phyloP scores from a whole-genome alignment of 2,329 filamentous ascomycete genomes.

The Monosporascus sp. region DNA sequence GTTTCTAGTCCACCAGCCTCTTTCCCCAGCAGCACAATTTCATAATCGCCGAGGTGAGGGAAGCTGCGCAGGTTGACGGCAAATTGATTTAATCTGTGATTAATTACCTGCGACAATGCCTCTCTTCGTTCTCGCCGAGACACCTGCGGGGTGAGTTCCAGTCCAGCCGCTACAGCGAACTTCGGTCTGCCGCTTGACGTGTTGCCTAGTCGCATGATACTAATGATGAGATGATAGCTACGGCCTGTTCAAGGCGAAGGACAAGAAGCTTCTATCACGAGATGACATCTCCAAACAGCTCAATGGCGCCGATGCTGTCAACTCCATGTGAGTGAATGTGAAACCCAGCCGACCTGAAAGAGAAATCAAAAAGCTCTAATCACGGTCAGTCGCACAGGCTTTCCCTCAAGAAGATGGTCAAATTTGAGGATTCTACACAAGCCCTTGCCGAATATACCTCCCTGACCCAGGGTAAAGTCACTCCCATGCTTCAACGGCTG shows the following conservation, averaged over 20 bases:
- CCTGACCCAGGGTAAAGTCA: conserved; percentile 90
- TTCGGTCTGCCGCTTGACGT: background rate
- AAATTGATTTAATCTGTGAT: background rate
- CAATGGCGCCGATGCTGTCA: conserved; percentile 75
- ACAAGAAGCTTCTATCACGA: conserved; percentile 95
- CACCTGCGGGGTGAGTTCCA: conserved; percentile 66
- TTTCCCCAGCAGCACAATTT: conserved; percentile 25
- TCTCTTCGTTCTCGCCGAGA: conserved; percentile 90
- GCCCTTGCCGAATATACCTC: conserved; percentile 88
- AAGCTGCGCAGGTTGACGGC: conserved; percentile 21
- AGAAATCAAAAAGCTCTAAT: background rate
- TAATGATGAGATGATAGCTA: conserved; percentile 56
- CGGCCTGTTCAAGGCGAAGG: conserved; percentile 95
- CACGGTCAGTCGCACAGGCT: conserved; percentile 46
- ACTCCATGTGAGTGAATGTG: conserved; percentile 65
- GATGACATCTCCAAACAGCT: conserved; percentile 73
- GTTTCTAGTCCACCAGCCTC: conserved; percentile 10
- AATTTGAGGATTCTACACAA: conserved; percentile 89
- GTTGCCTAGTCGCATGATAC: background rate
- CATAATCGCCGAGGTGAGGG: conserved; percentile 11
- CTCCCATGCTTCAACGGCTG: conserved; percentile 74
- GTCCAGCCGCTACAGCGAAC: background rate
- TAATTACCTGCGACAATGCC: conserved; percentile 55
- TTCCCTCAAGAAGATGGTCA: conserved; percentile 94
- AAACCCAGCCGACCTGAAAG: background rate